Evolutionary conservation across 208 protist genomes (phyloP).

Genomic region (Wallacemonas sp.): DNA sequence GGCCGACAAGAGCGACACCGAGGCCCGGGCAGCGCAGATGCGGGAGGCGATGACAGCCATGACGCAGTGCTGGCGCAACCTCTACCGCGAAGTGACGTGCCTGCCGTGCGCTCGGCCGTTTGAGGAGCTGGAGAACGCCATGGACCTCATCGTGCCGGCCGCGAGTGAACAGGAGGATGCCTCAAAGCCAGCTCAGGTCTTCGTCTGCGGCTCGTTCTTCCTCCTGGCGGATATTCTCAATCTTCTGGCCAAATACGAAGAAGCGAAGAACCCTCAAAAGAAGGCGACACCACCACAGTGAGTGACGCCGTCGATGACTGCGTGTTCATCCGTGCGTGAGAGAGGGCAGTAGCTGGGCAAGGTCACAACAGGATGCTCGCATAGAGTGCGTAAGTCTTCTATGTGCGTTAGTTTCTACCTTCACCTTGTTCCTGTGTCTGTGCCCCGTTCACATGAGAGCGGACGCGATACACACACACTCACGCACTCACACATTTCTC

Average conservation of each 20-base stretch:
- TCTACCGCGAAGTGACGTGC: slow-evolving; percentile 77
- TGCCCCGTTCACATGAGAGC: too few species aligned
- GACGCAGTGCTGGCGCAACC: slow-evolving; percentile 56
- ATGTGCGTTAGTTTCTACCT: not conserved
- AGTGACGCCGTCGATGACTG: too few species aligned
- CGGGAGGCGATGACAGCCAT: slow-evolving; percentile 36
- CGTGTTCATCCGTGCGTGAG: not conserved
- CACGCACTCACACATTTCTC: too few species aligned
- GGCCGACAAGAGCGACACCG: slow-evolving; percentile 27
- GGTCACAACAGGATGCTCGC: too few species aligned
- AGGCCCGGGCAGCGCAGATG: slow-evolving; percentile 22
- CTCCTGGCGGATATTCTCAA: slow-evolving; percentile 70
- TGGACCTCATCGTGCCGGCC: slow-evolving; percentile 49
- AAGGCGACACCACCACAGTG: too few species aligned
- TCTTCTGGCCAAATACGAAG: slow-evolving; percentile 36
- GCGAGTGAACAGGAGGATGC: slow-evolving; percentile 55
- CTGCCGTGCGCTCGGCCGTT: slow-evolving; percentile 56
- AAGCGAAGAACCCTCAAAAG: not conserved
- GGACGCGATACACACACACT: too few species aligned
- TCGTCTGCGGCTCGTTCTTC: slow-evolving; percentile 89
- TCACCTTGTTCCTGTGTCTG: too few species aligned
- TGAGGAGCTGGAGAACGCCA: slow-evolving; percentile 52
- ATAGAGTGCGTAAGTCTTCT: slow-evolving; percentile 7
- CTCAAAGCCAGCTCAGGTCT: slow-evolving; percentile 68
- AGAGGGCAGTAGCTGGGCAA: not conserved